Evolutionary conservation across 345 rosid species (phyloP), one percentile per base, ranked within the genome.

Genomic region (Camelina hispida): DNA sequence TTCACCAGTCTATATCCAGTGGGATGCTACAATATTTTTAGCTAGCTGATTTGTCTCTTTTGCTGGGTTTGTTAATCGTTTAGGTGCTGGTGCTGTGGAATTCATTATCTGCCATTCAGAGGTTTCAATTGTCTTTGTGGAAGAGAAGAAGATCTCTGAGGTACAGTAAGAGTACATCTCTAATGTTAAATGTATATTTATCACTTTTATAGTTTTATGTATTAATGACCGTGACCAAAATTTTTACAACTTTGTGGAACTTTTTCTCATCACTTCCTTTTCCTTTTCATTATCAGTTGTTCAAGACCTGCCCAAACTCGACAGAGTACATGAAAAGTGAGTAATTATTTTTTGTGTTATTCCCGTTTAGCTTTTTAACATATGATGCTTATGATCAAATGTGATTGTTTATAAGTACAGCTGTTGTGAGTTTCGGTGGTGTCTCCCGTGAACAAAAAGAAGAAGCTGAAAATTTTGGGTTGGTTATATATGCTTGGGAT

Each of bases 371-470:
- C 13, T 44, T 28, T 28, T 22, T 34, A n/a, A 42, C 44, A 25
- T 75, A 22, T 62, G 43, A 20, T 55, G 50, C 74, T 56, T 75
- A 64, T 72, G 42, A 64, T 43, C 43, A 42, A 37, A 6, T 63
- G 54, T 70, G 60, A 54, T 65, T 59, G 16, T 9, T 70, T 43
- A 16, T 34, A 44, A 22, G 0, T 80, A 83, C 83, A 92, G 99
- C 97, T 83, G 85, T 95, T 79, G 94, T 95, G 80, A 95, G 99
- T 86, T 93, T 95, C 64, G 97, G 96, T 70, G 87, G 87, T 84
- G 81, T 90, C 71, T 73, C 86, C 57, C 66, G 80, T 37, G 87
- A 87, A 58, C 93, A 90, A 64, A 87, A 62, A 74, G 88, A 87
- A 63, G 84, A 83, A 78, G 84, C 84, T 75, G 84, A 81, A 79